Base-by-base conservation (phyloP, 225 moss, liverwort and hornwort genomes). In the Rhytidiadelphus loreus region DNA sequence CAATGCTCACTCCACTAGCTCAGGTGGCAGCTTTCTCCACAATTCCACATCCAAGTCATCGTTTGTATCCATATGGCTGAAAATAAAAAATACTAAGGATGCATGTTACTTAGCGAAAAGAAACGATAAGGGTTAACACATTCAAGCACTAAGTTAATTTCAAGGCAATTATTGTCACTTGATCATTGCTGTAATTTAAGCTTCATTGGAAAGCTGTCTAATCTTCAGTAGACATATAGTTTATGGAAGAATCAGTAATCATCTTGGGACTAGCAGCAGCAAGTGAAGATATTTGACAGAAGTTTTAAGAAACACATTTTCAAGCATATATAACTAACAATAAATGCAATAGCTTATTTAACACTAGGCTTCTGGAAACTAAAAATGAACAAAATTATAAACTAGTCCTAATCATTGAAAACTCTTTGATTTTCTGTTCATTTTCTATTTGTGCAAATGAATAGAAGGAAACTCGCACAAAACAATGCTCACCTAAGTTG, bases 341-440 rank as follows among this genome's bases (percentile, higher is more conserved):
- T 18, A 19, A 30, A 56, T 56, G 11, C 25, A 78, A 28, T 7
- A 25, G 17, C 16, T 78, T n/a, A n/a, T n/a, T n/a, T 46, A 19
- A 48, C 1, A 48, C 30, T 0, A 73, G 0, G 17, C 11, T 72
- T 44, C 0, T 22, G 0, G n/a, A n/a, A 2, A 46, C 1, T 48
- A 50, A 33, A 13, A 33, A 74, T 30, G 30, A 33, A 75, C 4
- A 32, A 75, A 75, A 33, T 21, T 50, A 5, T 21, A 75, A 50
- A 50, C 4, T 21, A 50, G 21, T 20, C 12, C 13, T 75, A 3
- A 12, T 32, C 50, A 21, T 21, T 21, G 2, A 3, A 28, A 78
- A n/a, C 7, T 77, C 25, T 7, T 77, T 35, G 9, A 77, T 9
- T 52, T 32, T 37, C 0, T 22, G 3, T 23, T 55, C 37, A 77